Percentiles rank a stretch among this genome's conserved stretches.
Conservation (phyloP, 305 asterid species). For the Ajuga reptans region DNA sequence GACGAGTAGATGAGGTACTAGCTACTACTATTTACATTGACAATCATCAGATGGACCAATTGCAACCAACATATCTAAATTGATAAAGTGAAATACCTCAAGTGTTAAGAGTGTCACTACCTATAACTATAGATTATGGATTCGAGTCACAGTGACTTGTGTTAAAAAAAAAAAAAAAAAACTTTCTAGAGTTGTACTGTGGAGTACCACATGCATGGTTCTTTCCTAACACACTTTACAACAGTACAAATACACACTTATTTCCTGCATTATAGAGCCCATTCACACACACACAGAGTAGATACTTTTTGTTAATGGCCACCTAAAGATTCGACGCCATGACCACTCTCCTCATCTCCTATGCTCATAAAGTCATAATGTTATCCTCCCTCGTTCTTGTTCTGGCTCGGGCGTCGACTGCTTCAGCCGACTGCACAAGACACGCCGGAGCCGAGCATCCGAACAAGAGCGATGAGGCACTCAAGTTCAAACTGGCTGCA, state of each 20-base stretch:
- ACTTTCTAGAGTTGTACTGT: background rate
- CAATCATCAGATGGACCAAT: slow-evolving; percentile 25
- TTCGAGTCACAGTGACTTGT: too few species aligned
- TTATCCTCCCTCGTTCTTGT: slow-evolving; percentile 1
- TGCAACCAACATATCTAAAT: slow-evolving; percentile 16
- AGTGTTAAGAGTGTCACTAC: too few species aligned
- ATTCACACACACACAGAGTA: background rate
- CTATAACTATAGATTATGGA: too few species aligned
- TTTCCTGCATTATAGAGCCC: slow-evolving; percentile 14
- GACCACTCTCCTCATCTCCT: slow-evolving; percentile 5
- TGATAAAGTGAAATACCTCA: too few species aligned
- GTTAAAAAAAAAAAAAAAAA: too few species aligned
- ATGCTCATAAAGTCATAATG: slow-evolving; percentile 3
- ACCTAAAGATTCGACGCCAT: slow-evolving; percentile 17
- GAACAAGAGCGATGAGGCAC: slow-evolving; percentile 25
- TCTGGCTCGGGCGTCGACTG: slow-evolving; percentile 1
- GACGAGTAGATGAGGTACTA: slow-evolving; percentile 7
- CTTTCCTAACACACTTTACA: background rate
- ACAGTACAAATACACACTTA: background rate
- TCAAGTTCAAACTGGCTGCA: slow-evolving; percentile 44
- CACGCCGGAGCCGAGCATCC: slow-evolving; percentile 12
- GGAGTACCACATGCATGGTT: background rate
- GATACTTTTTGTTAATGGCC: background rate
- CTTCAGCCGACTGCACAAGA: slow-evolving; percentile 18
- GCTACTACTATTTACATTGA: background rate